Conservation (phyloP, 129 eudicot genomes). For the Silybum marianum region DNA sequence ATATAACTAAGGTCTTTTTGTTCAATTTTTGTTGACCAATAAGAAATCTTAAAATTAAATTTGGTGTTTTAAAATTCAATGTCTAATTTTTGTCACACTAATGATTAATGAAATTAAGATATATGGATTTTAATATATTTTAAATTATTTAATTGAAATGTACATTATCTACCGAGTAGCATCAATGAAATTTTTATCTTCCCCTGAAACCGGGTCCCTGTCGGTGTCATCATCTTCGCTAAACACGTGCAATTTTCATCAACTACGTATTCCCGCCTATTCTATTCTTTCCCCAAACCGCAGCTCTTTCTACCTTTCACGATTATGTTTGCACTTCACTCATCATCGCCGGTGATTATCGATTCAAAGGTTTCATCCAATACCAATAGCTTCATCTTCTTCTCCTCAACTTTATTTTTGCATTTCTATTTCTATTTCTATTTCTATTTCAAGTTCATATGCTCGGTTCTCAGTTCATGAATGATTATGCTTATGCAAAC, state of each 20-base stretch:
- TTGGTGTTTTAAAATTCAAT: too few relatives aligned
- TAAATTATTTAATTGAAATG: too few relatives aligned
- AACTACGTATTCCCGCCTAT: slow-evolving; percentile 23
- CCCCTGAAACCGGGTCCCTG: too few relatives aligned
- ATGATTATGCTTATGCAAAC: slow-evolving; percentile 4
- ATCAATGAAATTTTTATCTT: too few relatives aligned
- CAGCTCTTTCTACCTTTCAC: neutral
- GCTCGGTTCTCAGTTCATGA: neutral
- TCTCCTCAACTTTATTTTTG: neutral
- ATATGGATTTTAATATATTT: too few relatives aligned
- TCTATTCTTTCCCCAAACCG: slow-evolving; percentile 7
- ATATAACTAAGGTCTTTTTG: too few relatives aligned
- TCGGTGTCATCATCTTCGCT: too few relatives aligned
- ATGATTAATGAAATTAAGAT: too few relatives aligned
- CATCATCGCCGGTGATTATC: neutral
- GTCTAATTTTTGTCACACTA: too few relatives aligned
- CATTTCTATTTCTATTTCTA: neutral
- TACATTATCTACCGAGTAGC: too few relatives aligned
- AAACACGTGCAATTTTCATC: slow-evolving; percentile 12
- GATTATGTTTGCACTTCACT: neutral
- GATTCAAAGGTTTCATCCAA: slow-evolving; percentile 5
- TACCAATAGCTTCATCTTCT: neutral
- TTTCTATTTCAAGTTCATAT: neutral
- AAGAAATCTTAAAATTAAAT: too few relatives aligned
- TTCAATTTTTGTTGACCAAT: too few relatives aligned